phyloP scores from a whole-genome alignment of 116 monocot genomes.

The Zostera marina region DNA sequence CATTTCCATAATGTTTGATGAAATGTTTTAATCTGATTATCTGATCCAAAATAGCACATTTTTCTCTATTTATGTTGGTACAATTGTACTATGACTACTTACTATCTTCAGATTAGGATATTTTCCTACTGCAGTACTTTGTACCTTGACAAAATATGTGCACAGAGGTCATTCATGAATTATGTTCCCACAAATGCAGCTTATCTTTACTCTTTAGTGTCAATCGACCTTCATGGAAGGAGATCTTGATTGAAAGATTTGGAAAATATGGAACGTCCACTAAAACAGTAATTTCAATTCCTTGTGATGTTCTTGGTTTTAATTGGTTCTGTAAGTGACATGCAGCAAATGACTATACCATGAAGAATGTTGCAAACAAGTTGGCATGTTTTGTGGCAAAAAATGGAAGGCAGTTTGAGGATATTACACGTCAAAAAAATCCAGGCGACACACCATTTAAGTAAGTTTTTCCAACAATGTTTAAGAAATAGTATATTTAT shows the following conservation, averaged over 20 bases:
- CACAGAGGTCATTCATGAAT: too few species aligned
- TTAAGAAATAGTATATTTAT: too few species aligned
- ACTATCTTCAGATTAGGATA: too few species aligned
- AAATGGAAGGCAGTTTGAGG: conserved; percentile 87
- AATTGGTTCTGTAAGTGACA: conserved; percentile 92
- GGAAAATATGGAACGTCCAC: conserved; percentile 55
- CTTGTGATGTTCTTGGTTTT: conserved; percentile 80
- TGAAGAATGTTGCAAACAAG: conserved; percentile 83
- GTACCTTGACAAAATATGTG: too few species aligned
- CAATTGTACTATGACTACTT: too few species aligned
- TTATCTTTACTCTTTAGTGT: conserved; percentile 3
- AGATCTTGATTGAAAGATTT: conserved; percentile 79
- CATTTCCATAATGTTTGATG: too few species aligned
- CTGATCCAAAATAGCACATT: too few species aligned
- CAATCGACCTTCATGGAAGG: conserved; percentile 51
- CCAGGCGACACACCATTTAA: conserved; percentile 98
- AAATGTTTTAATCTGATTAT: too few species aligned
- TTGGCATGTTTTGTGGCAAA: conserved; percentile 90
- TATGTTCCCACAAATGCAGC: too few species aligned
- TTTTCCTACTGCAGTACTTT: too few species aligned
- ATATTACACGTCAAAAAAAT: conserved; percentile 83
- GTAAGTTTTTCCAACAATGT: conserved; percentile 20
- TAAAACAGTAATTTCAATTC: conserved; percentile 61
- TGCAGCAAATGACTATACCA: conserved; percentile 86
- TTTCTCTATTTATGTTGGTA: too few species aligned